Evolutionary conservation across 192 early-diverging fungal species (phyloP), one percentile per base, ranked within the genome.

Genomic region (Phlyctochytrium planicorne): DNA sequence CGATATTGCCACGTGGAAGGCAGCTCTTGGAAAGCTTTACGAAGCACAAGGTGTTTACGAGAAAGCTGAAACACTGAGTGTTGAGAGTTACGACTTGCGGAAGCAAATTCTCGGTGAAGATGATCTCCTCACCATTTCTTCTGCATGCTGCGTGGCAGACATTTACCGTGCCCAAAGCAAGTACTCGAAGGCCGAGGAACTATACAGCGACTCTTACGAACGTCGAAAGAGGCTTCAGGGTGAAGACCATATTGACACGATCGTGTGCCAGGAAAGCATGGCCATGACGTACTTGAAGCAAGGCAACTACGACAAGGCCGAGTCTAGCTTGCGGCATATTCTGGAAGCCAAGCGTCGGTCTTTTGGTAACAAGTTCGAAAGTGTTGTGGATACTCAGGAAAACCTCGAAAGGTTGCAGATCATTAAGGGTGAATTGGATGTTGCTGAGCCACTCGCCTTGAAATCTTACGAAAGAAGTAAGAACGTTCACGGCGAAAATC

Each of bases 231-330:
- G 70, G 3, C 14, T 63, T 31, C 71, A 73, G 3, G 71, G 71
- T 2, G 30, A 69, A 2, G 27, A 64, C 12, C 69, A 72, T 52
- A 69, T 59, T 14, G 40, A 57, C 37, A 72, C 71, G 6, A 30
- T 72, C 29, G 23, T 32, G 20, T 29, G 70, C 2, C 6, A 52
- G 57, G 61, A 72, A 23, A 40, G 73, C 36, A 35, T 72, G 10
- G 71, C 70, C 12, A n/a, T 35, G 30, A 35, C 73, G 66, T 63
- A 72, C 33, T 12, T 17, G 29, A 17, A 17, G 6, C 70, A 71
- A 50, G 69, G 71, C 4, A 25, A 67, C 24, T 72, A 74, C 69
- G 55, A 64, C 35, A 29, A 72, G 24, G 71, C 71, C 10, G 71
- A 72, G 34, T 57, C 27, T 47, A 73, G 31, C 23, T 12, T 14